phyloP scores from a whole-genome alignment of 768 basidiomycete genomes.

The Boletales sp. region DNA sequence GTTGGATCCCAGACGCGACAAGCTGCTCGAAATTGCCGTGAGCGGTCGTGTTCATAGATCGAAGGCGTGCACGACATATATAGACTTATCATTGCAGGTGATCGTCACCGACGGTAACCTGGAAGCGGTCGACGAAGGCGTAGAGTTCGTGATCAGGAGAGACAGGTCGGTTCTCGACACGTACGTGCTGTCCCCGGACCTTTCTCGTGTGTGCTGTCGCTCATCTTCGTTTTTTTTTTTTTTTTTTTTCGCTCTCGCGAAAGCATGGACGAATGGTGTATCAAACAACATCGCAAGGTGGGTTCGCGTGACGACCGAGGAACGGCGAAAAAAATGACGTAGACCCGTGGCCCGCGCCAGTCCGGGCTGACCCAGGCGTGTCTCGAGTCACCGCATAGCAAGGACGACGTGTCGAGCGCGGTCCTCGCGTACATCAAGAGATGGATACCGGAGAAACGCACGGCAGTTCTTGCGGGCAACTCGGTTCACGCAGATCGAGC shows the following conservation, averaged over 20 bases:
- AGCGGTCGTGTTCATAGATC: background rate
- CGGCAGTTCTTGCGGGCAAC: slow-evolving; percentile 79
- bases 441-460: slow-evolving; percentile 69
- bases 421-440: slow-evolving; percentile 78
- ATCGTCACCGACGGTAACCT: slow-evolving; percentile 86
- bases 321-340: background rate
- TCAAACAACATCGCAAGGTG: slow-evolving; percentile 72
- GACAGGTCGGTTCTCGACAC: slow-evolving; percentile 66
- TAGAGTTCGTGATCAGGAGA: slow-evolving; percentile 71
- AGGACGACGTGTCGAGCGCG: slow-evolving; percentile 51
- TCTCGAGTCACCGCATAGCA: slow-evolving; percentile 62
- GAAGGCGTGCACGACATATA: background rate
- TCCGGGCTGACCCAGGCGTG: slow-evolving; percentile 84
- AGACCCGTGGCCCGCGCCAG: slow-evolving; percentile 33
- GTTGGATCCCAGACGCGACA: slow-evolving; percentile 60
- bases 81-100: slow-evolving; percentile 42
- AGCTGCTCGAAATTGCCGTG: slow-evolving; percentile 76
- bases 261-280: slow-evolving; percentile 91
- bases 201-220: background rate
- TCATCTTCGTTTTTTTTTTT: background rate
- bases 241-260: background rate
- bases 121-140: slow-evolving; percentile 74
- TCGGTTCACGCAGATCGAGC: slow-evolving; percentile 79
- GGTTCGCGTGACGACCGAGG: slow-evolving; percentile 16
- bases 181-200: slow-evolving; percentile 43